Evolutionary conservation across 2,329 filamentous ascomycete genomes (phyloP).

Genomic region (Aaosphaeria arxii): DNA sequence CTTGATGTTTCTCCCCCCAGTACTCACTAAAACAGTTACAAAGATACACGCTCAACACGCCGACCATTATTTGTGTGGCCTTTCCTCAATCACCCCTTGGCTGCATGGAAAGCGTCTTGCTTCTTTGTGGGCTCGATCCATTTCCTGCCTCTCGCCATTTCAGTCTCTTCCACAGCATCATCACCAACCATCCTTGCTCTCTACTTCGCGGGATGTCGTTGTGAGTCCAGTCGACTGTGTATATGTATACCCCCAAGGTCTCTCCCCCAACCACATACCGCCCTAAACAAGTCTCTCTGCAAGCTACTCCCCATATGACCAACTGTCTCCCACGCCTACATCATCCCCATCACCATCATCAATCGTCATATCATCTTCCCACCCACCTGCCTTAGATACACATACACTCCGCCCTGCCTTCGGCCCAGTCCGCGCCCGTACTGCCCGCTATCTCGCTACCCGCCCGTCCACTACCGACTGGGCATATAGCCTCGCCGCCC

Average conservation of each 20-base stretch:
- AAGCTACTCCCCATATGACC: constrained; percentile 21
- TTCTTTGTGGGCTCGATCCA: constrained; percentile 20
- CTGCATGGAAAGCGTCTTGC: constrained; percentile 32
- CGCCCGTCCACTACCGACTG: constrained; percentile 11
- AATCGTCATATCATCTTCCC: constrained; percentile 14
- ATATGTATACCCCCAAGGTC: constrained; percentile 34
- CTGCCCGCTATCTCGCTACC: constrained; percentile 11
- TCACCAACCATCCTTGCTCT: constrained; percentile 24
- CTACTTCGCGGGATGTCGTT: constrained; percentile 22
- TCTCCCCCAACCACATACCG: constrained; percentile 23
- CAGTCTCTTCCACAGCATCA: constrained; percentile 29
- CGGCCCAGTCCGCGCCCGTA: constrained; percentile 19
- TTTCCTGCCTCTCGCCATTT: constrained; percentile 26
- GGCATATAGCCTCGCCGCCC: constrained; percentile 17
- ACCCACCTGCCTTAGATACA: constrained; percentile 16
- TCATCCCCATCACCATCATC: constrained; percentile 12
- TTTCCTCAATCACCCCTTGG: constrained; percentile 26
- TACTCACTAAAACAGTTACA: constrained; percentile 26
- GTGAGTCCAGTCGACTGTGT: constrained; percentile 22
- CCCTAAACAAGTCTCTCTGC: constrained; percentile 24
- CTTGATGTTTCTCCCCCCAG: constrained; percentile 17
- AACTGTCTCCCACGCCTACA: constrained; percentile 26
- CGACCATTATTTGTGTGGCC: constrained; percentile 19
- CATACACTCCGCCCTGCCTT: constrained; percentile 16
- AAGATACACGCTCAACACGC: constrained; percentile 9